Conservation (phyloP, 352 stramenopile species). For the Peronosclerospora sorghi region DNA sequence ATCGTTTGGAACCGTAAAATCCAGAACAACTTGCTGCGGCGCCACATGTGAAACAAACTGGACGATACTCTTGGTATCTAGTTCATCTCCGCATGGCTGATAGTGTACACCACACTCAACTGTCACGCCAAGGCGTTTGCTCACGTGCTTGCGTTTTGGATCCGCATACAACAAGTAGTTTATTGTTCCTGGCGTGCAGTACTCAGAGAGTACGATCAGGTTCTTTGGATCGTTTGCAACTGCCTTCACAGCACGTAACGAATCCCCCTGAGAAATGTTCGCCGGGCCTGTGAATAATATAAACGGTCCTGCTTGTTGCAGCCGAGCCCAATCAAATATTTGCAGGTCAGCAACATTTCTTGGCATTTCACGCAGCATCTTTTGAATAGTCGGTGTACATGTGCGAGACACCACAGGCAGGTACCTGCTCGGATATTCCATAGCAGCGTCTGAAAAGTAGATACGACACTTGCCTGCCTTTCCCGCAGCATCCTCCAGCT, state of each 20-base stretch:
- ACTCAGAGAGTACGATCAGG: conserved; percentile 75
- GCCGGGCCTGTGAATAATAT: conserved; percentile 72
- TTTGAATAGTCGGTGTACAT: conserved; percentile 37
- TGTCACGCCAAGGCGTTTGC: conserved; percentile 55
- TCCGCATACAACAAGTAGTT: conserved; percentile 80
- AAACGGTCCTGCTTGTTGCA: conserved; percentile 57
- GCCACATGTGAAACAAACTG: conserved; percentile 49
- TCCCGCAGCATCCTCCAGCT: conserved; percentile 26
- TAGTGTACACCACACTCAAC: conserved; percentile 76
- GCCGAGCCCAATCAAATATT: conserved; percentile 57
- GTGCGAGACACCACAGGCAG: conserved; percentile 48
- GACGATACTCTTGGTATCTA: conserved; percentile 77
- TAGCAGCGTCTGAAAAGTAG: conserved; percentile 47
- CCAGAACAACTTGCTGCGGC: conserved; percentile 57
- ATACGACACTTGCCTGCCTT: conserved; percentile 36
- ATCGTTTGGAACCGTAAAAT: conserved; percentile 44
- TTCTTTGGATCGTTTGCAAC: conserved; percentile 65
- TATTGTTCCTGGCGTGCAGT: conserved; percentile 65
- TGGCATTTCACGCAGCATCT: conserved; percentile 19
- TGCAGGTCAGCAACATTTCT: conserved; percentile 17
- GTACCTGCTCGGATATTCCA: conserved; percentile 50
- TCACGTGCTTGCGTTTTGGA: conserved; percentile 51
- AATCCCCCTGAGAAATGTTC: conserved; percentile 65
- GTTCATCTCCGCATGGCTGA: conserved; percentile 75
- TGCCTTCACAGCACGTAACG: conserved; percentile 47